Conservation (phyloP, 495 filamentous ascomycete genomes). For the Daldinia grandis region DNA sequence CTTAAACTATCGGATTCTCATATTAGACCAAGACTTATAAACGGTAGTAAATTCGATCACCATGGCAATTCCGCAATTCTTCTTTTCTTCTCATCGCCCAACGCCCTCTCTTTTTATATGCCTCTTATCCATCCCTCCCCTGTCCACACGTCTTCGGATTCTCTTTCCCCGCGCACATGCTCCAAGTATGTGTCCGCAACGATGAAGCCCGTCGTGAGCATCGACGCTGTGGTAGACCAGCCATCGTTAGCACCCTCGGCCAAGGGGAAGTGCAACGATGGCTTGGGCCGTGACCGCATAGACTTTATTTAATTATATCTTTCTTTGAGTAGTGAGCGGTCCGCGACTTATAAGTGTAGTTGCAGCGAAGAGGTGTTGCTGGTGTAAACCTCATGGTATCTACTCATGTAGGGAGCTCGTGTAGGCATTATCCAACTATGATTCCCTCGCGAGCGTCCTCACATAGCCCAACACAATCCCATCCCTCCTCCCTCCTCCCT, state of each 20-base stretch:
- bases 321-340: background rate
- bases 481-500: no score
- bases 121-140: constrained; percentile 1
- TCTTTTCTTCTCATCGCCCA: background rate
- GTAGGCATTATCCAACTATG: no score
- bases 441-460: no score
- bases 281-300: background rate
- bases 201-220: constrained; percentile 66
- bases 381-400: no score
- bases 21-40: background rate
- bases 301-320: background rate
- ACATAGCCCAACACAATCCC: no score
- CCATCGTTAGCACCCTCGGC: background rate
- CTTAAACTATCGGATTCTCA: background rate
- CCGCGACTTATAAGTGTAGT: no score
- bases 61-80: background rate
- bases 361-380: no score
- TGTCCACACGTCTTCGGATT: constrained; percentile 54
- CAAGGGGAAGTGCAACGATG: background rate
- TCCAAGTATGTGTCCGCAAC: constrained; percentile 51
- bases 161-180: constrained; percentile 59
- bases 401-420: no score
- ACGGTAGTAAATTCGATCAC: no score
- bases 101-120: background rate
- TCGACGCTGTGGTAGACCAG: constrained; percentile 56